phyloP scores from a whole-genome alignment of 371 early-diverging fungal genomes.

The Mucor plumbeus region DNA sequence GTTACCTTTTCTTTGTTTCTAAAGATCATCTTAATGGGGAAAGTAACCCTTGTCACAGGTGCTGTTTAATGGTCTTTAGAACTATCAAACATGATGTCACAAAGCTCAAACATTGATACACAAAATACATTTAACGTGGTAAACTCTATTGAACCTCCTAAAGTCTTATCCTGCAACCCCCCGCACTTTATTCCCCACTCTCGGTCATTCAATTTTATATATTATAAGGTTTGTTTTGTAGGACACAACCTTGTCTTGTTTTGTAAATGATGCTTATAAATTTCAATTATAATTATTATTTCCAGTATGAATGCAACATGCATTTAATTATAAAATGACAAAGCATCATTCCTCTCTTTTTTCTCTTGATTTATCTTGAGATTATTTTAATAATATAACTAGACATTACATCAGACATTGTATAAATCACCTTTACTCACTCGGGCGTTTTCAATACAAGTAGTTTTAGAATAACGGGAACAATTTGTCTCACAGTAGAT shows the following conservation, averaged over 20 bases:
- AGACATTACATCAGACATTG: too few relatives aligned
- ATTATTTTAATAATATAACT: neutral
- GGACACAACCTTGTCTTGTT: constrained; percentile 11
- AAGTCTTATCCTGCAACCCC: constrained; percentile 17
- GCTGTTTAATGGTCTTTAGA: neutral
- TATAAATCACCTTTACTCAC: neutral
- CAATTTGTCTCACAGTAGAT: constrained; percentile 4
- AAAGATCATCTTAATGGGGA: constrained; percentile 5
- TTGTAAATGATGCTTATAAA: constrained; percentile 20
- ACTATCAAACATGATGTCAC: constrained; percentile 21
- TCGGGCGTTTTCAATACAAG: neutral
- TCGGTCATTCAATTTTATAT: neutral
- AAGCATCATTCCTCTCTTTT: constrained; percentile 1
- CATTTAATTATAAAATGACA: constrained; percentile 13
- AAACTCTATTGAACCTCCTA: constrained; percentile 8
- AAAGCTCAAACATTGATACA: constrained; percentile 8
- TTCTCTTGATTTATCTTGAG: neutral
- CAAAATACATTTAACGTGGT: constrained; percentile 11
- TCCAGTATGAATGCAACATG: neutral
- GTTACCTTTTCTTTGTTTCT: neutral
- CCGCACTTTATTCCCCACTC: neutral
- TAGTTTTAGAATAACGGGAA: neutral
- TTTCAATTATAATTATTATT: constrained; percentile 12
- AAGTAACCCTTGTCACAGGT: constrained; percentile 11
- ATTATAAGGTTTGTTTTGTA: neutral